phyloP scores from a whole-genome alignment of 371 early-diverging fungal genomes.

The Phascolomyces articulosus region DNA sequence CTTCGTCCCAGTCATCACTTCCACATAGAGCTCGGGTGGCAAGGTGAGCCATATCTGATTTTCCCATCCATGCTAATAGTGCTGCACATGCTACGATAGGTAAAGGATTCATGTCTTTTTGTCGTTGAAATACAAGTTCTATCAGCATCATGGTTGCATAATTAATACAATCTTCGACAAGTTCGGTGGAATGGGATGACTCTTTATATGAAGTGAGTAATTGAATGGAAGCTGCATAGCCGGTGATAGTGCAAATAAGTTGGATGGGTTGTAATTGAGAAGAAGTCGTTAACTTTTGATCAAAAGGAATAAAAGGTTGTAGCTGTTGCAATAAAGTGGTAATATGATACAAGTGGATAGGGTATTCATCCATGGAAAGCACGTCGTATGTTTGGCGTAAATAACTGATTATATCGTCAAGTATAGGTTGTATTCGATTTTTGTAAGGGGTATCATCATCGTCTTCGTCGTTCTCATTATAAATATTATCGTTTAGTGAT shows the following conservation, averaged over 20 bases:
- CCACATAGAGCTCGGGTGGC: not conserved
- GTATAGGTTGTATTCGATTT: not conserved
- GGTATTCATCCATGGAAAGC: not conserved
- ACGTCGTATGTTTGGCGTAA: not conserved
- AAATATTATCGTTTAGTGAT: not conserved
- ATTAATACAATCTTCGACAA: not conserved
- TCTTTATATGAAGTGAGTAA: not conserved
- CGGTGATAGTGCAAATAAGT: not conserved
- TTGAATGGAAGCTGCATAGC: conserved; percentile 5
- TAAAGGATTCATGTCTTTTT: not conserved
- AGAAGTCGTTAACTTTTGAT: not conserved
- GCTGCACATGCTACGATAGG: not conserved
- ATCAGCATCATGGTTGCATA: not conserved
- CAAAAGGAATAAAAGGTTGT: not conserved
- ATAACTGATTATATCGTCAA: not conserved
- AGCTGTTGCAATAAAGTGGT: conserved; percentile 1
- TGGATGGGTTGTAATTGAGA: not conserved
- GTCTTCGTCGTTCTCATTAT: not conserved
- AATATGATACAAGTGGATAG: not conserved
- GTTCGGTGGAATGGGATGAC: not conserved
- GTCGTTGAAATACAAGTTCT: conserved; percentile 2
- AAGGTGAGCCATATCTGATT: not conserved
- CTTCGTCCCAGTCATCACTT: not conserved
- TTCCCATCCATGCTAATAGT: not conserved
- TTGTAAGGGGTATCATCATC: not conserved